Conservation (phyloP, 192 early-diverging fungal species). For the Pecoramyces ruminantium region DNA sequence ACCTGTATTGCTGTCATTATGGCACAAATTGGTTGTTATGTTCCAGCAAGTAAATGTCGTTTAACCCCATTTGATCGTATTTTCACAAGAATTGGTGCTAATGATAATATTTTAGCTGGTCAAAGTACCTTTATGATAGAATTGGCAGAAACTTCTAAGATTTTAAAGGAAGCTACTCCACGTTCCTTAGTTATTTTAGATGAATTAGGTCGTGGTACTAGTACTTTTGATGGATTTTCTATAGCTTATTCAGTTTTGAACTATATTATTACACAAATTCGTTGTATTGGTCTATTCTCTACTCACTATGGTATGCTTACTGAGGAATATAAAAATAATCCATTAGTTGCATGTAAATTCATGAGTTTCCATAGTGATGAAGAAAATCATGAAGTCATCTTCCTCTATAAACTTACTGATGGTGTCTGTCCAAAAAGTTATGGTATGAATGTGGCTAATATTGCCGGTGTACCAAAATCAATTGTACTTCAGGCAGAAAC, state of each 20-base stretch:
- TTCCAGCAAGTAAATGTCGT: slow-evolving; percentile 60
- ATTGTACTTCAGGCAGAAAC: slow-evolving; percentile 34
- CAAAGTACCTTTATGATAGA: slow-evolving; percentile 97
- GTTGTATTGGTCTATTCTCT: slow-evolving; percentile 84
- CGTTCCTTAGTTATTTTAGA: slow-evolving; percentile 87
- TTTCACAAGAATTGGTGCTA: slow-evolving; percentile 77
- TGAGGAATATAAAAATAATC: slow-evolving; percentile 61
- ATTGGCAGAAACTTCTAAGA: slow-evolving; percentile 79
- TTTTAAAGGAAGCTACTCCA: slow-evolving; percentile 77
- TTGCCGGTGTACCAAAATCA: slow-evolving; percentile 76
- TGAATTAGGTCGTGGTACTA: slow-evolving; percentile 93
- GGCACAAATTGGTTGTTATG: slow-evolving; percentile 89
- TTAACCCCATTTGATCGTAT: slow-evolving; percentile 80
- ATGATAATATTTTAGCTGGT: slow-evolving; percentile 87
- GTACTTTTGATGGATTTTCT: slow-evolving; percentile 82
- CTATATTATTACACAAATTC: slow-evolving; percentile 55
- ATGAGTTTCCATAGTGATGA: slow-evolving; percentile 63
- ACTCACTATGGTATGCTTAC: slow-evolving; percentile 91
- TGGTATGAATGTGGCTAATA: slow-evolving; percentile 96
- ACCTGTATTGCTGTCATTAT: slow-evolving; percentile 86
- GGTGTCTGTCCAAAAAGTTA: slow-evolving; percentile 86
- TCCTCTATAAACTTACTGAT: slow-evolving; percentile 73
- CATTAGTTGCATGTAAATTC: slow-evolving; percentile 61
- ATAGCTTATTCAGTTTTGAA: slow-evolving; percentile 87
- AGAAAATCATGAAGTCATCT: slow-evolving; percentile 70